Evolutionary conservation across 75 land plant genomes (phyloP), one percentile per base, ranked within the genome.

Genomic region (Azolla pinnata): DNA sequence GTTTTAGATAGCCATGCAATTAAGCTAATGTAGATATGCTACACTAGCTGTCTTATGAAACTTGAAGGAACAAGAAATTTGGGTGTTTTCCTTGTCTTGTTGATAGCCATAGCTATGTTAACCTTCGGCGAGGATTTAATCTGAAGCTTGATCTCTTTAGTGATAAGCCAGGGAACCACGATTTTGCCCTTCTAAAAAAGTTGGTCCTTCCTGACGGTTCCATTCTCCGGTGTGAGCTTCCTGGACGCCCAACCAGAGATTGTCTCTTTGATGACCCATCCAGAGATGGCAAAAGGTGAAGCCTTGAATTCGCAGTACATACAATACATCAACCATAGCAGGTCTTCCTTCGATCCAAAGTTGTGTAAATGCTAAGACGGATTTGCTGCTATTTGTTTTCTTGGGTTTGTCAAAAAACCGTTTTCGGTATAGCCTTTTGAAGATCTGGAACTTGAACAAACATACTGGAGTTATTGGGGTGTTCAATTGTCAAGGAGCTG

Each of bases 401-500:
- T 12, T 35, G 40, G 5, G 10, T 12, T 20, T 48, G 51, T 48
- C 51, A 12, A 12, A 20, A 12, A 35, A 5, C 40, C 5, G 12
- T 60, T 19, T 14, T 16, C 17, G 67, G 57, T 83, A 44, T 79
- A 91, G 97, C 67, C 52, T 91, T 69, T 54, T 91, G 63, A 91
- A 91, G 76, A 91, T 91, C 51, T 91, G 97, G 97, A 92, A 88
- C 70, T 56, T 81, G 84, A 92, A 88, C 81, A 83, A 79, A 57
- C 81, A 67, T 75, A 78, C 86, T 1, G 97, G 97, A 24, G 78
- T 88, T 19, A 17, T 92, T 9, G 97, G 90, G 18, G 79, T 76
- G 32, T 92, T 88, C 81, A 92, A 92, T 55, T 92, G 97, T 78
- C 97, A 92, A 65, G 97, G 97, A 0, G 90, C 97, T 0, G 97